Evolutionary conservation across 2,329 filamentous ascomycete genomes (phyloP).

Genomic region (Arthroderma uncinatum): DNA sequence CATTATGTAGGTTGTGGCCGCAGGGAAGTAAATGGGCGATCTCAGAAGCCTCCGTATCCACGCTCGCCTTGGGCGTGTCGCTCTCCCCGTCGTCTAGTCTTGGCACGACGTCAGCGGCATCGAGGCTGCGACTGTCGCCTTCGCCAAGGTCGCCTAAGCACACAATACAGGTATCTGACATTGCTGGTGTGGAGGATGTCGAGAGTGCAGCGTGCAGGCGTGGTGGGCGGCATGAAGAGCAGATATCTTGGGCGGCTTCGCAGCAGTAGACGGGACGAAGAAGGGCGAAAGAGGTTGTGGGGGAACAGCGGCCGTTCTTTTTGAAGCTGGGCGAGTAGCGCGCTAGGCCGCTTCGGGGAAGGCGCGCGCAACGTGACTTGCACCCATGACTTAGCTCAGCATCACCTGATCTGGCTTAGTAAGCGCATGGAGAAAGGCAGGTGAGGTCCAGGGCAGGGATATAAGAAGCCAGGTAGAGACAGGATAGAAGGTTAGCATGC

Average conservation of each 20-base stretch:
- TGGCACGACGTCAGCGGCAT: constrained; percentile 17
- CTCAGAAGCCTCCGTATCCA: constrained; percentile 14
- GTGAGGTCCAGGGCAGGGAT: not conserved
- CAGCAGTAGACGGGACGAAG: constrained; percentile 17
- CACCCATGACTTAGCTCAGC: constrained; percentile 6
- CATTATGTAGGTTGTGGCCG: constrained; percentile 84
- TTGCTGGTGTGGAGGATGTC: constrained; percentile 29
- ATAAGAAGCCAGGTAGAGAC: not conserved
- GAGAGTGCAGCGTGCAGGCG: constrained; percentile 21
- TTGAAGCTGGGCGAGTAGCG: constrained; percentile 29
- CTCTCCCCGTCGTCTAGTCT: constrained; percentile 19
- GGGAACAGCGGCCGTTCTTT: constrained; percentile 21
- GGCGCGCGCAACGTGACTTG: constrained; percentile 27
- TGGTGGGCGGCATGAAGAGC: constrained; percentile 32
- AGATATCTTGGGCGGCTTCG: constrained; percentile 6
- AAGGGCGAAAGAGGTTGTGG: constrained; percentile 19
- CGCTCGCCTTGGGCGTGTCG: constrained; percentile 16
- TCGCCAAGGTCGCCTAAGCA: constrained; percentile 58
- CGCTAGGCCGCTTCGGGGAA: constrained; percentile 11
- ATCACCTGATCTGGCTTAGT: not conserved
- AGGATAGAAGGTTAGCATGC: not conserved
- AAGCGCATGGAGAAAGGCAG: not conserved
- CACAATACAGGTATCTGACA: constrained; percentile 61
- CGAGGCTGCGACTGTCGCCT: constrained; percentile 41
- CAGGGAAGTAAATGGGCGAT: constrained; percentile 61